Base-by-base conservation (phyloP, 169 alveolate species). In the Amoebophrya sp. region DNA sequence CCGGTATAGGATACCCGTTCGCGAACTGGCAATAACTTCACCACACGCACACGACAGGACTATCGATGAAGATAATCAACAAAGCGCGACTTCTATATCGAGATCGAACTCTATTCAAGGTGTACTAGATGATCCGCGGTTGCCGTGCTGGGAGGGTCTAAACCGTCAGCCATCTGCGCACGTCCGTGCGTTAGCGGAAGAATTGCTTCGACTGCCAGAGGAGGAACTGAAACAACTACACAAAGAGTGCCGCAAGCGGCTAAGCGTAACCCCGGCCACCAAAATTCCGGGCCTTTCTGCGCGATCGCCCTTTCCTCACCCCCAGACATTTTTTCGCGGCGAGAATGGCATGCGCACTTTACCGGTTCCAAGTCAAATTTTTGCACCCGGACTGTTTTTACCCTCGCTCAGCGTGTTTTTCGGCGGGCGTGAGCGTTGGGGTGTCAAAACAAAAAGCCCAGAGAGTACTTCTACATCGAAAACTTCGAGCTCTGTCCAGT, bases 301-400 rank as follows among this genome's bases (percentile, higher is more conserved):
- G 35, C 83, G 83, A 25, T 66, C 83, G 18, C 83, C 83, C 10
- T 66, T 66, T n/a, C 83, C 83, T 25, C 83, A 66, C 35, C 83
- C 83, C 10, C 1, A n/a, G 35, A 66, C 83, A 3, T 66, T 66
- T n/a, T 66, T 66, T 25, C 1, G 83, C 7, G 83, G 83, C 29
- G 83, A 66, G 18, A 66, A 66, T n/a, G 83, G 83, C 83, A 66
- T 66, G 83, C 83, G 83, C 10, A 66, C 83, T 0, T 25, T 66
- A 0, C 83, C 83, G 12, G 18, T 66, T 25, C 32, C 38, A 0
- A 1, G 35, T 7, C 0, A 3, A 7, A 25, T 66, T 25, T 66
- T 66, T n/a, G 12, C 38, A 3, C 35, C 83, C 10, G 83, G 83
- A 0, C 1, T 66, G 7, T 66, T n/a, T 1, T 25, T 66, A 2